Evolutionary conservation across 805 yeast genomes (phyloP).

Genomic region (Alloascoidea hylecoeti): DNA sequence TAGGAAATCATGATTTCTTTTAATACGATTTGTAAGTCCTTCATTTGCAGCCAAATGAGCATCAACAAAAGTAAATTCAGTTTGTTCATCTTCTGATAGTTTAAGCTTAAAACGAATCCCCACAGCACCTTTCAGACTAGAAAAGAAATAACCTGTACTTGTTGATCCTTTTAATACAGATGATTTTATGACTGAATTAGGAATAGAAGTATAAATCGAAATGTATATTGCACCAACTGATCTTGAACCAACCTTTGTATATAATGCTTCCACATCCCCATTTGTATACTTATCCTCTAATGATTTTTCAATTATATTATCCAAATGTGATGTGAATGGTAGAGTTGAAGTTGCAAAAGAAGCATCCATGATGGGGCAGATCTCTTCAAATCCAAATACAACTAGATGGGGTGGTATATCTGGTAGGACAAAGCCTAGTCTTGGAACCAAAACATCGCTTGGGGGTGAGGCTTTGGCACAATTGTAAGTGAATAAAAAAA

Average conservation of each 20-base stretch:
- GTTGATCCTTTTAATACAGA: slow-evolving; percentile 9
- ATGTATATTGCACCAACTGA: slow-evolving; percentile 17
- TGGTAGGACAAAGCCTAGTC: not conserved
- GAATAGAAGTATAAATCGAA: slow-evolving; percentile 19
- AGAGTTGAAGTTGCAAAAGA: slow-evolving; percentile 10
- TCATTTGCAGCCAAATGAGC: slow-evolving; percentile 75
- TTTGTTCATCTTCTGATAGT: slow-evolving; percentile 8
- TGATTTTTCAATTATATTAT: not conserved
- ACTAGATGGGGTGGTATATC: slow-evolving; percentile 11
- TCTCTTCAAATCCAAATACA: slow-evolving; percentile 20
- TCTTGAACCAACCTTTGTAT: not conserved
- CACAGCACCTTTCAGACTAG: slow-evolving; percentile 66
- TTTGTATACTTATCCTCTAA: not conserved
- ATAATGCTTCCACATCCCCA: not conserved
- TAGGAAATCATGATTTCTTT: slow-evolving; percentile 39
- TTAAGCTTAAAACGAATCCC: slow-evolving; percentile 36
- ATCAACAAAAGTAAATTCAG: slow-evolving; percentile 43
- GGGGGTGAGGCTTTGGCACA: slow-evolving; percentile 12
- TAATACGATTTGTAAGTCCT: slow-evolving; percentile 30
- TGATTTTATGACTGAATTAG: slow-evolving; percentile 28
- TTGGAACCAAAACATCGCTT: not conserved
- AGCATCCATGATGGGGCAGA: slow-evolving; percentile 18
- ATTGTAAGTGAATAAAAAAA: slow-evolving; percentile 14
- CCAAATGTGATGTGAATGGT: not conserved
- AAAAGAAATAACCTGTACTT: slow-evolving; percentile 35